phyloP scores from a whole-genome alignment of 208 protist genomes.

The Crithidia expoeki region DNA sequence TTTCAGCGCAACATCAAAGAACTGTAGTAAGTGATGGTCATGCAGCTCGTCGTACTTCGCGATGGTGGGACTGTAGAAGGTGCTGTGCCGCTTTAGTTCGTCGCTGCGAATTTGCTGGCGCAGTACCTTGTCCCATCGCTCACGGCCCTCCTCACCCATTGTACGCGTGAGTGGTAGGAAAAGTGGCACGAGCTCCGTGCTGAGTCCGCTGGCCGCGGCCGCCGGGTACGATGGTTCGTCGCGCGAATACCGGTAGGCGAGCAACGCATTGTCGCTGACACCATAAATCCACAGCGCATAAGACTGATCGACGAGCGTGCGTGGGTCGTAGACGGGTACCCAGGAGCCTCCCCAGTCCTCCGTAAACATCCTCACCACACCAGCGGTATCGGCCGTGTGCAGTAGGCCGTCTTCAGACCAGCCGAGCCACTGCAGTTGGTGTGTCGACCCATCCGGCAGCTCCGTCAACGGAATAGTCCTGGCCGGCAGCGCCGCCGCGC shows the following conservation, averaged over 20 bases:
- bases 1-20: conserved; percentile 68
- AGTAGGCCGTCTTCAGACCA: conserved; percentile 90
- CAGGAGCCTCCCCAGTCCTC: conserved; percentile 81
- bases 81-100: conserved; percentile 75
- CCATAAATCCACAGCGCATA: conserved; percentile 63
- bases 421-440: conserved; percentile 88
- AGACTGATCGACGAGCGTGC: conserved; percentile 42
- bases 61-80: conserved; percentile 71
- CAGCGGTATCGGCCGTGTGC: conserved; percentile 80
- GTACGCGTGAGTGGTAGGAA: conserved; percentile 66
- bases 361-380: conserved; percentile 83
- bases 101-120: conserved; percentile 75
- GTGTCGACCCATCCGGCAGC: conserved; percentile 42
- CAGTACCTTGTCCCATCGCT: conserved; percentile 70
- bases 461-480: conserved; percentile 64
- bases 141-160: conserved; percentile 37
- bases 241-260: conserved; percentile 71
- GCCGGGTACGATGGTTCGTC: conserved; percentile 71
- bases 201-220: conserved; percentile 65
- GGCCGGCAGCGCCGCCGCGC: conserved; percentile 46
- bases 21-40: conserved; percentile 76
- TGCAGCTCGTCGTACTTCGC: conserved; percentile 79
- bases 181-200: conserved; percentile 66
- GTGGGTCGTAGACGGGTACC: conserved; percentile 84
- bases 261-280: conserved; percentile 61